Conservation (phyloP, 2,329 filamentous ascomycete species). For the Neocucurbitaria cava region DNA sequence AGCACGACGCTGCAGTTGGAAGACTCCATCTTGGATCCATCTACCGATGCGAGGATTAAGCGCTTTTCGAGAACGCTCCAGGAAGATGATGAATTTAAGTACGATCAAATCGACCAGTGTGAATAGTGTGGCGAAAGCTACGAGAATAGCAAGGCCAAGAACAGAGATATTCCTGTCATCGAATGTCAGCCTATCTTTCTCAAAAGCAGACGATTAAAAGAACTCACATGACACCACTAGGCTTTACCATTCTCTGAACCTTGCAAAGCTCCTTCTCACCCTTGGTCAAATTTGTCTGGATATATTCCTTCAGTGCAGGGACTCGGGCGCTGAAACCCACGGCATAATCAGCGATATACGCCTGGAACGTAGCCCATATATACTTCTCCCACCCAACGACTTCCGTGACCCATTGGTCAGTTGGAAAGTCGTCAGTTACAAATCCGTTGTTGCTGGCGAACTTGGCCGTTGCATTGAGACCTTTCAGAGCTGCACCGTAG, state of each 20-base stretch:
- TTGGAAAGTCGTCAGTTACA: conserved; percentile 8
- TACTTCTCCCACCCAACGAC: conserved; percentile 24
- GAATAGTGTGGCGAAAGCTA: conserved; percentile 15
- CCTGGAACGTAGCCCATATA: conserved; percentile 21
- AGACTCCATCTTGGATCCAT: conserved; percentile 37
- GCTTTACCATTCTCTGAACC: conserved; percentile 22
- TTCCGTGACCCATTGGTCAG: conserved; percentile 29
- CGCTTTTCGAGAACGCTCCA: conserved; percentile 15
- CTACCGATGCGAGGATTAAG: conserved; percentile 29
- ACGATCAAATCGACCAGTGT: conserved; percentile 19
- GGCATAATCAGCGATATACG: conserved; percentile 14
- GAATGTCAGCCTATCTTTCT: not conserved
- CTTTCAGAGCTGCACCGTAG: conserved; percentile 1
- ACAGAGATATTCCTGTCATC: conserved; percentile 28
- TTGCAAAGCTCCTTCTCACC: conserved; percentile 23
- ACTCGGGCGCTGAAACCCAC: conserved; percentile 14
- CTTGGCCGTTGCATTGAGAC: conserved; percentile 2
- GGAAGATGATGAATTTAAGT: conserved; percentile 25
- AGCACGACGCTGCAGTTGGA: conserved; percentile 33
- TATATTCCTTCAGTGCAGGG: not conserved
- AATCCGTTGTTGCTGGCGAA: conserved; percentile 8
- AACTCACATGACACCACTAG: conserved; percentile 27
- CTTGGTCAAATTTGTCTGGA: conserved; percentile 2
- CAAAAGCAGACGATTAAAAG: not conserved
- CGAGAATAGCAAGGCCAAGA: conserved; percentile 27